phyloP scores from a whole-genome alignment of 345 rosid species.

The Populus ilicifolia region DNA sequence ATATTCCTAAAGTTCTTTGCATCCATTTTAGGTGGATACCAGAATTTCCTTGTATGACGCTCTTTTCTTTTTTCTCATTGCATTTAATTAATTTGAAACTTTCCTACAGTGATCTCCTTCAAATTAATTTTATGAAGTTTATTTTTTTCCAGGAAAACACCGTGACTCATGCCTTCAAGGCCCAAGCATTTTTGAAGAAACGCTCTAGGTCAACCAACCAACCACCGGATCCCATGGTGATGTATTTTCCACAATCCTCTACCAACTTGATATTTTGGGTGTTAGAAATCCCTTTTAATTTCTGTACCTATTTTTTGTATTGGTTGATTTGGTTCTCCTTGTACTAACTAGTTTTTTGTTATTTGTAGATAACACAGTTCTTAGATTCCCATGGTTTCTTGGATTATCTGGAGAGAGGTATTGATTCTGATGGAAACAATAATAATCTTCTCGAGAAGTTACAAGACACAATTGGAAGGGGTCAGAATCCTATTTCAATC shows the following conservation, averaged over 20 bases:
- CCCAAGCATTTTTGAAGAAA: slow-evolving; percentile 86
- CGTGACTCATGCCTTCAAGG: slow-evolving; percentile 60
- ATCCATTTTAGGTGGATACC: slow-evolving; percentile 93
- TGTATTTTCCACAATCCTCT: slow-evolving; percentile 13
- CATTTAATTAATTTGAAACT: slow-evolving; percentile 11
- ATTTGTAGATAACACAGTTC: slow-evolving; percentile 69
- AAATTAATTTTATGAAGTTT: slow-evolving; percentile 10
- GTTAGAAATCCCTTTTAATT: neutral
- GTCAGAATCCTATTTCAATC: no score
- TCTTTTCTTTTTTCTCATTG: slow-evolving; percentile 11
- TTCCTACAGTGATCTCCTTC: slow-evolving; percentile 3
- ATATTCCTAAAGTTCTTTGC: slow-evolving; percentile 92
- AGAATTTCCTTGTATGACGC: slow-evolving; percentile 82
- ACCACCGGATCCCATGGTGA: slow-evolving; percentile 91
- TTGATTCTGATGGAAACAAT: no score
- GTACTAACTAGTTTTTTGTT: neutral
- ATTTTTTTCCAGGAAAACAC: slow-evolving; percentile 63
- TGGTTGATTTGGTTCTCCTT: neutral
- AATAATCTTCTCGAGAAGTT: no score
- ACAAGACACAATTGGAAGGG: no score
- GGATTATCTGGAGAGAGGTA: slow-evolving; percentile 83
- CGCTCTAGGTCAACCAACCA: slow-evolving; percentile 87
- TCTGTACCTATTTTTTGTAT: neutral
- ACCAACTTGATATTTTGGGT: neutral
- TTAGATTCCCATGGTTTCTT: slow-evolving; percentile 83